Percentiles rank a stretch among this genome's conserved stretches.
Evolutionary conservation across 306 rosid species (phyloP).

Genomic region (Boehmeria nivea): DNA sequence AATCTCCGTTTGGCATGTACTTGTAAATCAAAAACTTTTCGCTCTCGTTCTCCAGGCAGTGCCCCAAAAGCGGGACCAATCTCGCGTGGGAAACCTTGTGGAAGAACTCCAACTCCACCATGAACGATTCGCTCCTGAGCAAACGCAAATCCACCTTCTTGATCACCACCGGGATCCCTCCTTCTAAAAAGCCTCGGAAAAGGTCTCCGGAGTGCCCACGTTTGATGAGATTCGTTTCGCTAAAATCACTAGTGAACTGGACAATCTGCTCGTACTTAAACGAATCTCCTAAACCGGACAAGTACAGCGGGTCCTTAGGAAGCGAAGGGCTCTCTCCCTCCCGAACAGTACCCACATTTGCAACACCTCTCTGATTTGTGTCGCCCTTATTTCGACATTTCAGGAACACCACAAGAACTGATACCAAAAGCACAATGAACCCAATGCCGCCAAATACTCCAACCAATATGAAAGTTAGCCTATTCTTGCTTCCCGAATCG

Average conservation of each 20-base stretch:
- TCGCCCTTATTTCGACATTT: conserved; percentile 30
- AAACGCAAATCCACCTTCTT: conserved; percentile 57
- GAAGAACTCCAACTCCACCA: conserved; percentile 54
- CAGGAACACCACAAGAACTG: conserved; percentile 43
- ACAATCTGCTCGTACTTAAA: conserved; percentile 64
- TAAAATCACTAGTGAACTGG: conserved; percentile 48
- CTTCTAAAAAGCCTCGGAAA: conserved; percentile 46
- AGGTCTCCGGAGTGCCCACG: conserved; percentile 91
- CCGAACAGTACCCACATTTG: conserved; percentile 42
- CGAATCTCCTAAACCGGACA: conserved; percentile 51
- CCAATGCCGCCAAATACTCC: conserved; percentile 78
- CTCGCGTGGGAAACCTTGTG: conserved; percentile 69
- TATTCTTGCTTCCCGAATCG: conserved; percentile 30
- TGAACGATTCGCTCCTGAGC: conserved; percentile 46
- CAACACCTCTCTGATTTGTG: conserved; percentile 37
- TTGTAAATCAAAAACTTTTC: conserved; percentile 79
- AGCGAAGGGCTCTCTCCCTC: conserved; percentile 41
- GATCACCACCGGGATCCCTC: conserved; percentile 61
- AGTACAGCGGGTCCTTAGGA: conserved; percentile 40
- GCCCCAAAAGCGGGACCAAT: conserved; percentile 80
- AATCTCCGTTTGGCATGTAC: conserved; percentile 77
- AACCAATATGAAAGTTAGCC: conserved; percentile 51
- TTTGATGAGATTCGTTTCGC: conserved; percentile 62
- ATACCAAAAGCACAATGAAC: conserved; percentile 47
- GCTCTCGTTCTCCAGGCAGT: conserved; percentile 72